These are phyloP conservation scores for Candida koratica DNA, from an alignment of 805 yeast genomes.

Conservation along the genomic window DNA sequence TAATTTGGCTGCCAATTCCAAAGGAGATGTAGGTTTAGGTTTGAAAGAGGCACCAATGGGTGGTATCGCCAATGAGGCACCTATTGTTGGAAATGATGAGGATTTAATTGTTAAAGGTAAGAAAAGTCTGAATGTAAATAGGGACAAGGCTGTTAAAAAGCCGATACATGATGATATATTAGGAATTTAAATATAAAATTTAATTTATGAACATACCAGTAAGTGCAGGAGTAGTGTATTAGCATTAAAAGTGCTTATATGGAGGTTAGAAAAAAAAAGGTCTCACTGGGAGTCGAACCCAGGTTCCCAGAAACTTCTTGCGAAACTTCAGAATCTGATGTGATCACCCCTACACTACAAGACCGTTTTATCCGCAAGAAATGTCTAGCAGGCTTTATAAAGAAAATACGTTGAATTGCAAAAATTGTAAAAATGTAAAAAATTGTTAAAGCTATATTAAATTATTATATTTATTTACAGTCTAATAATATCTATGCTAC, in stretches of 20 bases:
- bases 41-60: constrained; percentile 45
- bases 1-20: constrained; percentile 35
- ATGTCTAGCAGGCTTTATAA: not conserved
- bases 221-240: no score
- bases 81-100: constrained; percentile 40
- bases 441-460: no score
- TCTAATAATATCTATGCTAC: constrained; percentile 7
- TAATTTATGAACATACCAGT: no score
- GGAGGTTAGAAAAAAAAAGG: no score
- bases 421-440: no score
- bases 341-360: constrained; percentile 33
- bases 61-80: constrained; percentile 44
- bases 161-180: not conserved
- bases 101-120: constrained; percentile 18
- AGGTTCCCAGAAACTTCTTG: constrained; percentile 25
- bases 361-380: constrained; percentile 16
- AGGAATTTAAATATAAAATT: no score
- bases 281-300: constrained; percentile 35
- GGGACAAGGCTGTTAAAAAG: constrained; percentile 2
- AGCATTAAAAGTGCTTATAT: no score
- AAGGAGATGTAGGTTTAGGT: constrained; percentile 38
- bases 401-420: not conserved
- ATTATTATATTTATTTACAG: constrained; percentile 1
- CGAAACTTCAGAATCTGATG: constrained; percentile 26
- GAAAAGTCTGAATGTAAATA: constrained; percentile 1